Evolutionary conservation across 495 filamentous ascomycete species (phyloP), one percentile per base, ranked within the genome.

Genomic region (Collariella sp.): DNA sequence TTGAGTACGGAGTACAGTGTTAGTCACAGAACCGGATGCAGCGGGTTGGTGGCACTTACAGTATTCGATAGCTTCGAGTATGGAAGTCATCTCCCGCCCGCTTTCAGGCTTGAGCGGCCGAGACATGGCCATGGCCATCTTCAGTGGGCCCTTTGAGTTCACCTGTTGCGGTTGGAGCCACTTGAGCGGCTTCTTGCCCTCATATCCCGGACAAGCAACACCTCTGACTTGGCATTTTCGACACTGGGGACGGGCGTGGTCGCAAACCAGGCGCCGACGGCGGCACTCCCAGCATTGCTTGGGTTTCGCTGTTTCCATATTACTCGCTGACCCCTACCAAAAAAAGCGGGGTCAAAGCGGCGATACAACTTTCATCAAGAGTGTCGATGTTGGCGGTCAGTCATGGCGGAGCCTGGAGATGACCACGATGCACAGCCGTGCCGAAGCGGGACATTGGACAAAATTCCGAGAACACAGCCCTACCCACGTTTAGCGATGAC

Each of bases 201-300:
- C 26, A 36, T 57, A 57, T 5, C 55, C 55, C 3, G 49, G 43
- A n/a, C 55, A 57, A 2, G 16, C 16, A 7, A 39, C 26, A 26
- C 49, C 42, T 26, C 50, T 35, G 42, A 16, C 24, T 20, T 47
- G 33, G 35, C 48, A 57, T 31, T 46, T 52, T 4, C 16, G 29
- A 19, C 55, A 57, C 18, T 16, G 13, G 0, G 55, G 48, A 2
- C 42, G 41, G 10, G 48, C 15, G 23, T 40, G 46, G 40, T 57
- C 55, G 26, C 55, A 57, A 7, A 56, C 54, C 19, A 56, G 48
- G 3, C 54, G 48, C 11, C 54, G 54, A 1, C 54, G 33, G 7
- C 33, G 40, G 9, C 54, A 56, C 16, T 56, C 54, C 54, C 54
- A 56, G 18, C 54, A 56, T 9, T 56, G 47, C 11, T 38, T 52